A percentile compares a stretch with the other conserved stretches of the same genome.
Conservation (phyloP, 164 flowering plant genomes). For the Akebia trifoliata region DNA sequence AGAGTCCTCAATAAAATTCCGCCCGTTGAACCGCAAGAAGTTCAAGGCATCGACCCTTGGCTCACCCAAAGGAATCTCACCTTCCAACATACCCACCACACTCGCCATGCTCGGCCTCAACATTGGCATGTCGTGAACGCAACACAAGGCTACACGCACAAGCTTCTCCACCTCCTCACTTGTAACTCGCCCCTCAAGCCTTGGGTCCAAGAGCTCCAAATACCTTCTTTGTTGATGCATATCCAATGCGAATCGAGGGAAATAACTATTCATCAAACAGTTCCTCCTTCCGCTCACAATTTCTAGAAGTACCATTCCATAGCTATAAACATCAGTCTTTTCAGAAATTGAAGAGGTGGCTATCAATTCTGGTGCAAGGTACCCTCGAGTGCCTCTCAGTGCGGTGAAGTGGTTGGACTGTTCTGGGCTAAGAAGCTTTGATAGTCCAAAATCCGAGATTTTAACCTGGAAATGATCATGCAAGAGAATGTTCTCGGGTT, state of each 20-base stretch:
- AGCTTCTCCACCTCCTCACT: slow-evolving; percentile 62
- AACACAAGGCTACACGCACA: slow-evolving; percentile 75
- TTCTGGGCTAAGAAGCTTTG: slow-evolving; percentile 67
- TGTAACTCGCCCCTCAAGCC: slow-evolving; percentile 59
- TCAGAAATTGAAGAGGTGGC: slow-evolving; percentile 82
- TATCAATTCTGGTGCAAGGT: slow-evolving; percentile 96
- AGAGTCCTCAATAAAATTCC: slow-evolving; percentile 54
- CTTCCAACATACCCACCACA: slow-evolving; percentile 89
- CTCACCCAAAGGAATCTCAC: slow-evolving; percentile 33
- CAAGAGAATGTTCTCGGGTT: slow-evolving; percentile 85
- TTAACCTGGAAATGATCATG: slow-evolving; percentile 63
- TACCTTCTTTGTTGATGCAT: slow-evolving; percentile 82
- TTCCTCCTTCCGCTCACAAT: slow-evolving; percentile 81
- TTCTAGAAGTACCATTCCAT: slow-evolving; percentile 88
- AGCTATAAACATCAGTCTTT: slow-evolving; percentile 91
- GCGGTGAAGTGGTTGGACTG: slow-evolving; percentile 76
- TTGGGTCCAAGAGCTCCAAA: slow-evolving; percentile 67
- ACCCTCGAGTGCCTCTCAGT: slow-evolving; percentile 93
- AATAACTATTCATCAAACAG: slow-evolving; percentile 44
- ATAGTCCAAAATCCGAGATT: slow-evolving; percentile 87
- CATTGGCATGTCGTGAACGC: slow-evolving; percentile 82
- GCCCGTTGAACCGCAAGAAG: slow-evolving; percentile 72
- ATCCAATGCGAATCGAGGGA: slow-evolving; percentile 72
- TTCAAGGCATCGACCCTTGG: slow-evolving; percentile 57
- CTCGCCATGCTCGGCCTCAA: slow-evolving; percentile 68